Base-by-base conservation (phyloP, 2,329 filamentous ascomycete genomes). In the Amylocarpus encephaloides region DNA sequence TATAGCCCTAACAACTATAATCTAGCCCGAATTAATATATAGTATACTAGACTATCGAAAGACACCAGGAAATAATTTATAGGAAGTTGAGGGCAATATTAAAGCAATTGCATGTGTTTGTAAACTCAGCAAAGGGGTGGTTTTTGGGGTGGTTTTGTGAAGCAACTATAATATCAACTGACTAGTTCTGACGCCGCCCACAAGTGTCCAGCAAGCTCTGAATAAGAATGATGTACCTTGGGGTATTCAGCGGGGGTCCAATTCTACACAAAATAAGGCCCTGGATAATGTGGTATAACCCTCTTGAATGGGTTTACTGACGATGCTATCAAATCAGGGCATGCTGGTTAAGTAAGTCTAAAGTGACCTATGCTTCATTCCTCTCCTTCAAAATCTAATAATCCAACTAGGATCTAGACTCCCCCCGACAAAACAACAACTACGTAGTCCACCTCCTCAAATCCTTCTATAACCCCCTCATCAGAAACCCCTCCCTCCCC, bases 401-500 rank as follows among this genome's bases (percentile, higher is more conserved):
- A 39, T 26, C 42, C 34, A 36, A 13, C 5, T 5, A 36, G 12
- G 34, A 13, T 13, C 34, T 10, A 26, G 4, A 26, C 22, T 26
- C 22, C 7, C 7, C 22, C 22, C 22, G 7, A 36, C 9, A 3
- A 36, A 58, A 50, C 22, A 29, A 38, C 34, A 59, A 61, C 34
- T 42, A 32, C 15, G 32, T 47, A 7, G 22, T 26, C 7, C 11
- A 50, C 56, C 30, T 75, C 68, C 36, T 72, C 69, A 1, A 67
- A 66, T 52, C 64, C 63, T 36, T 58, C 61, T 16, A 44, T 51
- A 54, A 36, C 12, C 12, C 46, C 12, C 22, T 57, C 15, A 5
- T 32, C 3, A 50, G 43, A 2, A 77, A 47, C 35, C 34, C 45
- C 18, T 36, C 45, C 6, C 40, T 39, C 29, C 16, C 29, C 16